Evolutionary conservation across 345 rosid species (phyloP).

Genomic region (Citrus reticulata): DNA sequence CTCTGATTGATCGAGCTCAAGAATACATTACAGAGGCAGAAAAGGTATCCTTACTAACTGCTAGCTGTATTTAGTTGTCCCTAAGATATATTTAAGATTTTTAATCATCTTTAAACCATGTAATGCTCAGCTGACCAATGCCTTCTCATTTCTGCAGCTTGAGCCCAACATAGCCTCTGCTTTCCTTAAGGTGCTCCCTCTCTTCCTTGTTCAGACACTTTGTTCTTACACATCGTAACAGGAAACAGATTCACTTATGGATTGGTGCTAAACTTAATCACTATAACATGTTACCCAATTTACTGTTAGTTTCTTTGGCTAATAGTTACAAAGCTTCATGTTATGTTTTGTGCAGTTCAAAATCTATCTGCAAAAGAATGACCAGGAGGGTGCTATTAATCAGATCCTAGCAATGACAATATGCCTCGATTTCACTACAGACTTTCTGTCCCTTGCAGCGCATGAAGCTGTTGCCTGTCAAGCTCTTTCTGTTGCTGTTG

Average conservation of each 20-base stretch:
- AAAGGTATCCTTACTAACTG: slow-evolving; percentile 47
- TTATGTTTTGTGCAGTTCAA: slow-evolving; percentile 66
- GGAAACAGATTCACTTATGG: neutral
- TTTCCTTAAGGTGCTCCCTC: slow-evolving; percentile 79
- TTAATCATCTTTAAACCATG: neutral
- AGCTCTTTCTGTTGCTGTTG: slow-evolving; percentile 71
- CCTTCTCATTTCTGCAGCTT: slow-evolving; percentile 57
- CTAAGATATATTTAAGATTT: neutral
- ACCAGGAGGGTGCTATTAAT: slow-evolving; percentile 47
- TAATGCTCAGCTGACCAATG: neutral
- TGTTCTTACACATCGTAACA: neutral
- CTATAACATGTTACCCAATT: neutral
- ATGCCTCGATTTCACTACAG: slow-evolving; percentile 82
- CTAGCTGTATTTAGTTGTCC: slow-evolving; percentile 2
- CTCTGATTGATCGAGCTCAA: slow-evolving; percentile 77
- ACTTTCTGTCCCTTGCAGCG: slow-evolving; percentile 78
- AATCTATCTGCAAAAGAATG: slow-evolving; percentile 62
- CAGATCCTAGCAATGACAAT: slow-evolving; percentile 74
- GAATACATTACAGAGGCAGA: slow-evolving; percentile 89
- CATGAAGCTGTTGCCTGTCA: slow-evolving; percentile 96
- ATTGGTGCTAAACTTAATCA: slow-evolving; percentile 7
- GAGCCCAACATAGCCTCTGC: slow-evolving; percentile 77
- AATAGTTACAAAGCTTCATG: slow-evolving; percentile 8
- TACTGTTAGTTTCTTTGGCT: slow-evolving; percentile 12
- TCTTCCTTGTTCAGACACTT: neutral